A percentile compares a stretch with the other conserved stretches of the same genome.
These are phyloP conservation scores for Blastobotrys apis DNA, from an alignment of 1,139 yeast species.

Conservation along the genomic window DNA sequence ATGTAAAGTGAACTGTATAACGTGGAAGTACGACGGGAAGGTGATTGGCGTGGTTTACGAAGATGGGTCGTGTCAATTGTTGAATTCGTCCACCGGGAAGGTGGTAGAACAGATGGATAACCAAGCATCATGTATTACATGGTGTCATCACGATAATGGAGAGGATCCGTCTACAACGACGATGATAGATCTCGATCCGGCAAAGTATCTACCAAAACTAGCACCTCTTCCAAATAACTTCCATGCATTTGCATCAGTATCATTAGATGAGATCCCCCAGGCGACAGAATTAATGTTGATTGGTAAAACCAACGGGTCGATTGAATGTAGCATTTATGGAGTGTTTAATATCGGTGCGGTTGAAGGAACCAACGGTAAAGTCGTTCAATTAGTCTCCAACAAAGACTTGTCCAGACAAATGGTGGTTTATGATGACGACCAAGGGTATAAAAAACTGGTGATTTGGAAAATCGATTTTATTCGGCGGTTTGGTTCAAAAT, in stretches of 20 bases:
- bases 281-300: constrained; percentile 20
- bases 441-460: not conserved
- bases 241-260: constrained; percentile 14
- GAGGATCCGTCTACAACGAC: too few species aligned
- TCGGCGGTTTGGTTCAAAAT: constrained; percentile 24
- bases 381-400: constrained; percentile 4
- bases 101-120: constrained; percentile 15
- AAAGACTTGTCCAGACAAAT: constrained; percentile 8
- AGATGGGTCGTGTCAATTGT: constrained; percentile 45
- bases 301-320: constrained; percentile 23
- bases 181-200: constrained; percentile 26
- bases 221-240: constrained; percentile 33
- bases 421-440: constrained; percentile 2
- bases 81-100: constrained; percentile 49
- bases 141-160: not conserved
- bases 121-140: not conserved
- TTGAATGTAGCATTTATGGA: constrained; percentile 27
- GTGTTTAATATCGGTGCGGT: constrained; percentile 26
- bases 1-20: constrained; percentile 22
- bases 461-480: constrained; percentile 19
- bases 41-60: constrained; percentile 45
- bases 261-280: constrained; percentile 19
- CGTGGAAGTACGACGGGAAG: constrained; percentile 39
- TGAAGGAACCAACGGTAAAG: constrained; percentile 7
- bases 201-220: constrained; percentile 37